Conservation (phyloP, 768 basidiomycete genomes). For the Trametes villosa region DNA sequence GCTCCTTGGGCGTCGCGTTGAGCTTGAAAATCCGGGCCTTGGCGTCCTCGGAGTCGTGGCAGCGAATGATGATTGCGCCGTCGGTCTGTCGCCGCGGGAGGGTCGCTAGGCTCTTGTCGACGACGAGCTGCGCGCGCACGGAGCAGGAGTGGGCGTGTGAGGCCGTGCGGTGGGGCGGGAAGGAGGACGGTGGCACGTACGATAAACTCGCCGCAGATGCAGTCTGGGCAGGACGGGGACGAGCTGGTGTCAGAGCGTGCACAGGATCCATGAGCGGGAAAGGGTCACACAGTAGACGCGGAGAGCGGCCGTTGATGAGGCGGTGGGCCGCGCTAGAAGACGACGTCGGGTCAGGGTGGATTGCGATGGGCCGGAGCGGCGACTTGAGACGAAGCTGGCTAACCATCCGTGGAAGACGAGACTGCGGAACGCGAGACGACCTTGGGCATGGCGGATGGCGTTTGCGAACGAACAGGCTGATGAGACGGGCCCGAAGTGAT, state of each 20-base stretch:
- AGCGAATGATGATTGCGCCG: constrained; percentile 78
- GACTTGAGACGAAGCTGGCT: constrained; percentile 30
- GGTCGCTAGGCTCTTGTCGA: constrained; percentile 71
- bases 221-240: constrained; percentile 52
- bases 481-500: not conserved
- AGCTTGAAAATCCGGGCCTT: constrained; percentile 84
- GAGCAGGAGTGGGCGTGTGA: not conserved
- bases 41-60: constrained; percentile 59
- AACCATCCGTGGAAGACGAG: constrained; percentile 87
- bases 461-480: not conserved
- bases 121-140: constrained; percentile 61
- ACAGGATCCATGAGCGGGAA: constrained; percentile 6
- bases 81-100: constrained; percentile 79
- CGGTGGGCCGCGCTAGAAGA: constrained; percentile 70
- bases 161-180: not conserved
- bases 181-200: constrained; percentile 46
- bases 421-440: constrained; percentile 88
- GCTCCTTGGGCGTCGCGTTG: constrained; percentile 71
- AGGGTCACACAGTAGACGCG: constrained; percentile 76
- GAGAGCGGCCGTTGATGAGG: constrained; percentile 75
- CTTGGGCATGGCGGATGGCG: constrained; percentile 71
- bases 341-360: constrained; percentile 23
- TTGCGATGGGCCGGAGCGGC: constrained; percentile 2
- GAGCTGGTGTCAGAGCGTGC: constrained; percentile 7
- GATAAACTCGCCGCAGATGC: constrained; percentile 87